Conservation (phyloP, 257 asterid genomes). For the Handroanthus guayacan region DNA sequence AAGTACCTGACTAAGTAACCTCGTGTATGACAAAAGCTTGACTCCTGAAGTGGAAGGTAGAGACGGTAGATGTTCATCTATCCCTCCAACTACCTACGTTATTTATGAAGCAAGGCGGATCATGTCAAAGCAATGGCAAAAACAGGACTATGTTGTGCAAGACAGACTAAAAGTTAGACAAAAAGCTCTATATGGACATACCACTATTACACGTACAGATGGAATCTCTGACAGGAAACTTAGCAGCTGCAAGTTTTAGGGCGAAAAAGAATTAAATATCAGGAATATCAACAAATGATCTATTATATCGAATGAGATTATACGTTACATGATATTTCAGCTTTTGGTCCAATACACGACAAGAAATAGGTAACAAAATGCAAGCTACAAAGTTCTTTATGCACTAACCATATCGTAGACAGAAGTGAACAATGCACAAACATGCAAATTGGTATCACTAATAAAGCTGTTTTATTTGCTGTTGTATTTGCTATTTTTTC, state of each 20-base stretch:
- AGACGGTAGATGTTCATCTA: conserved; percentile 90
- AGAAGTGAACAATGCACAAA: conserved; percentile 5
- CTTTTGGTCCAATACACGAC: conserved; percentile 15
- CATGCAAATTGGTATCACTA: neutral
- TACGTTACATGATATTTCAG: conserved; percentile 13
- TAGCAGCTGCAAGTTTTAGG: conserved; percentile 64
- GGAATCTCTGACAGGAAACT: conserved; percentile 89
- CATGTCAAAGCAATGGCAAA: conserved; percentile 23
- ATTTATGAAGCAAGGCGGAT: conserved; percentile 34
- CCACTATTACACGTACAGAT: conserved; percentile 83
- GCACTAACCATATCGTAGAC: neutral
- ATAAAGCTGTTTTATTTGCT: neutral
- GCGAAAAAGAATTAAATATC: conserved; percentile 27
- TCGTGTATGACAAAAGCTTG: conserved; percentile 71
- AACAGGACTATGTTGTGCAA: conserved; percentile 1
- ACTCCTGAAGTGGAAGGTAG: conserved; percentile 81
- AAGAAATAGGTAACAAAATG: neutral
- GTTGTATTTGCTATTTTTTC: conserved; percentile 6
- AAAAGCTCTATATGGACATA: conserved; percentile 48
- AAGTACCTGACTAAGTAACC: conserved; percentile 77
- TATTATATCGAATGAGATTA: conserved; percentile 9
- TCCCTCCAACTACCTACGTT: conserved; percentile 87
- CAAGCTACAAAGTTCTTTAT: conserved; percentile 22
- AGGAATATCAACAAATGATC: conserved; percentile 19
- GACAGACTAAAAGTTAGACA: conserved; percentile 25